Evolutionary conservation across 305 asterid species (phyloP).

Genomic region (Fraxinus velutina): DNA sequence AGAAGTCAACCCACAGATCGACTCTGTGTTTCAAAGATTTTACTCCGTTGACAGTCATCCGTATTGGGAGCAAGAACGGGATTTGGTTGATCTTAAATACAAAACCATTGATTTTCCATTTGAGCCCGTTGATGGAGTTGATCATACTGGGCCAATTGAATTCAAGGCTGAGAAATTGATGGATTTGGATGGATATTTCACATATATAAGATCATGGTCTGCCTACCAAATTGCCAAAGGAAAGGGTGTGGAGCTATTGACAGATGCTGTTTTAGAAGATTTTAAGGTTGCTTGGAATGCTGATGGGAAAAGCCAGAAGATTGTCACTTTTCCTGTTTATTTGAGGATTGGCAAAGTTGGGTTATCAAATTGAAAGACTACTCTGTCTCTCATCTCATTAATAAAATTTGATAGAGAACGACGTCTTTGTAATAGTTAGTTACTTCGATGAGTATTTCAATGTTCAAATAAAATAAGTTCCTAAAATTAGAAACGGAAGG

Average conservation of each 20-base stretch:
- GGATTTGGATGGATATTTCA: conserved; percentile 47
- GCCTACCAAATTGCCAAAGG: conserved; percentile 54
- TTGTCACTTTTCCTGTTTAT: conserved; percentile 46
- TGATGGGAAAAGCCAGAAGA: conserved; percentile 39
- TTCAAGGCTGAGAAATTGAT: conserved; percentile 44
- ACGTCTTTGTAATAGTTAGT: not conserved
- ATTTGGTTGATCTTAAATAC: conserved; percentile 34
- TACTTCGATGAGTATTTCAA: not conserved
- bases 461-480: not conserved
- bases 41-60: conserved; percentile 39
- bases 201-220: conserved; percentile 61
- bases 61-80: conserved; percentile 34
- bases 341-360: conserved; percentile 72
- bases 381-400: not conserved
- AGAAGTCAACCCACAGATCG: conserved; percentile 39
- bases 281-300: conserved; percentile 53
- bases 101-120: conserved; percentile 60
- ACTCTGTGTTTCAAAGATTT: conserved; percentile 36
- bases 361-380: not conserved
- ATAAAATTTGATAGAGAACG: not conserved
- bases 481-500: not conserved
- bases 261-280: conserved; percentile 35
- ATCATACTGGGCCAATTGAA: conserved; percentile 45
- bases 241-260: conserved; percentile 58
- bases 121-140: conserved; percentile 46